phyloP scores from a whole-genome alignment of 2,329 filamentous ascomycete genomes.

The Pestalotiopsis sp. region DNA sequence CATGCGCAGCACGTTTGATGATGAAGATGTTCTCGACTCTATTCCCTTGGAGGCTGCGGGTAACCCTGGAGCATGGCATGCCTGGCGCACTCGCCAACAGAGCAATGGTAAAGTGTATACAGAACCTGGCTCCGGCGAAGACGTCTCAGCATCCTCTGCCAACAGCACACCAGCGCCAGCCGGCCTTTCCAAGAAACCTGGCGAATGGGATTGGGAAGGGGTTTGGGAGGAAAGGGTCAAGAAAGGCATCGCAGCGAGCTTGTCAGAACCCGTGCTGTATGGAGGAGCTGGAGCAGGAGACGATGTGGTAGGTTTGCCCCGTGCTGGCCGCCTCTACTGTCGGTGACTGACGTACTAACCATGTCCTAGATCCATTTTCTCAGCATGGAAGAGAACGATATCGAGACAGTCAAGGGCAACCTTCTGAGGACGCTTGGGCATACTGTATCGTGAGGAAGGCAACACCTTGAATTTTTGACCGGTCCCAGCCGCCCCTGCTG shows the following conservation, averaged over 20 bases:
- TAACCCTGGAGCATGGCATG: conserved; percentile 91
- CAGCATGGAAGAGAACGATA: conserved; percentile 61
- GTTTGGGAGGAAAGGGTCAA: conserved; percentile 92
- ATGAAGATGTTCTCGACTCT: conserved; percentile 75
- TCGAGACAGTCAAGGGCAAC: conserved; percentile 62
- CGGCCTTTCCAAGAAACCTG: conserved; percentile 57
- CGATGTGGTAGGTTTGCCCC: conserved; percentile 67
- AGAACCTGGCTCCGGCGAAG: conserved; percentile 24
- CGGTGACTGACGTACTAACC: conserved; percentile 8
- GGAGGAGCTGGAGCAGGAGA: conserved; percentile 65
- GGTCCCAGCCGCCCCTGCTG: background rate
- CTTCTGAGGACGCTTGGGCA: conserved; percentile 48
- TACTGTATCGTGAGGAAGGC: background rate
- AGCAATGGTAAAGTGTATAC: conserved; percentile 45
- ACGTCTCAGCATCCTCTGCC: conserved; percentile 5
- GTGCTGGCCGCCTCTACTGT: background rate
- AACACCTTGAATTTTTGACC: background rate
- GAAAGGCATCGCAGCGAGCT: conserved; percentile 75
- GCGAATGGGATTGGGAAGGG: conserved; percentile 97
- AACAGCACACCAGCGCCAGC: conserved; percentile 1
- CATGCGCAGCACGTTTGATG: conserved; percentile 79
- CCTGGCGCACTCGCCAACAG: conserved; percentile 77
- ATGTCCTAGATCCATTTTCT: conserved; percentile 66
- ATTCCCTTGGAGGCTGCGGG: conserved; percentile 82
- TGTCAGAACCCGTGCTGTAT: conserved; percentile 80